phyloP scores from a whole-genome alignment of 176 grass and related monocot genomes.

The Dactylis glomerata region DNA sequence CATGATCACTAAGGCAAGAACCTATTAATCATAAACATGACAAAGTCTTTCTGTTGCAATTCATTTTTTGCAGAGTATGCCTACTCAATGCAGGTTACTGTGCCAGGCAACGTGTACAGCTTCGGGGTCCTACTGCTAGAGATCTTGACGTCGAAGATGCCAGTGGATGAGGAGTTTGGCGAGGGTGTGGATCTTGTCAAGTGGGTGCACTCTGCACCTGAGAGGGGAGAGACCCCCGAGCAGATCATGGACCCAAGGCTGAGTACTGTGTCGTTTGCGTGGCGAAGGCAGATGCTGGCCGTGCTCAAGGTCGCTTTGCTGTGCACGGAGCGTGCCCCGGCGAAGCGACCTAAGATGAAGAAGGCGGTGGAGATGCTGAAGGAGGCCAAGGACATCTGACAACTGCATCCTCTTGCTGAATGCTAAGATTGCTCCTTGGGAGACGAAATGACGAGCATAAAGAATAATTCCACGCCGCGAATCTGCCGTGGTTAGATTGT shows the following conservation, averaged over 20 bases:
- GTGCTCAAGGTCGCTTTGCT: constrained; percentile 84
- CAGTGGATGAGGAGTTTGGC: constrained; percentile 75
- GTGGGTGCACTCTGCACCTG: constrained; percentile 75
- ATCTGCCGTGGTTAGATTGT: not conserved
- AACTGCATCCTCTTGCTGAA: not conserved
- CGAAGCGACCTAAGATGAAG: constrained; percentile 90
- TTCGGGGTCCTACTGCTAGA: constrained; percentile 87
- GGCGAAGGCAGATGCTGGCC: constrained; percentile 89
- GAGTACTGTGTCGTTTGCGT: constrained; percentile 79
- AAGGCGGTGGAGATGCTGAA: constrained; percentile 86
- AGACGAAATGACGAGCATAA: not conserved
- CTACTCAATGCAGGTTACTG: constrained; percentile 96
- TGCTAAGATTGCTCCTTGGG: not conserved
- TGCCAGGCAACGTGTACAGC: constrained; percentile 90
- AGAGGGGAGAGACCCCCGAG: constrained; percentile 69
- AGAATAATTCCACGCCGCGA: not conserved
- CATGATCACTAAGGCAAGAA: not conserved
- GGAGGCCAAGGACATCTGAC: constrained; percentile 61
- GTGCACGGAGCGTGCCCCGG: constrained; percentile 58
- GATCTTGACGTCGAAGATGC: constrained; percentile 82
- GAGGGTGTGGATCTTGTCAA: constrained; percentile 91
- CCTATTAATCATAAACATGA: not conserved
- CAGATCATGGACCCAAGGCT: constrained; percentile 94
- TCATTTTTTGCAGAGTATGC: constrained; percentile 79
- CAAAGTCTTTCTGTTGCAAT: constrained; percentile 8